Evolutionary conservation across 2,329 filamentous ascomycete species (phyloP).

Genomic region (Botrytis porri): DNA sequence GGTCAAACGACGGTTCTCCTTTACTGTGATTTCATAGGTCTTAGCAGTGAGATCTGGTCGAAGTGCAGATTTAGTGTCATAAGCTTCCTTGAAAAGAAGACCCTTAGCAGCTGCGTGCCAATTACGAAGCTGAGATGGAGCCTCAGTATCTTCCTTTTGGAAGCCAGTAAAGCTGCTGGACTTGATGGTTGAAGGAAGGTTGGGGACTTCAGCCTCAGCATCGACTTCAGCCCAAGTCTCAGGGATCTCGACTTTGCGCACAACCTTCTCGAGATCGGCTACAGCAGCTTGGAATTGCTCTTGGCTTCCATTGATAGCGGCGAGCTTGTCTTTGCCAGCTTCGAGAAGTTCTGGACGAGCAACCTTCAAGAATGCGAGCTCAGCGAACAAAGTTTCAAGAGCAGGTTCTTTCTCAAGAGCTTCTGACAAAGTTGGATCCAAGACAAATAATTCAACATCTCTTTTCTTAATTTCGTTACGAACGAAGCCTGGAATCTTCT

Average conservation of each 20-base stretch:
- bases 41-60: conserved; percentile 84
- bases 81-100: conserved; percentile 92
- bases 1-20: conserved; percentile 92
- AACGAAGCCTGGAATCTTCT: conserved; percentile 69
- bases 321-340: conserved; percentile 64
- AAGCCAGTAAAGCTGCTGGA: conserved; percentile 81
- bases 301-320: conserved; percentile 54
- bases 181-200: conserved; percentile 63
- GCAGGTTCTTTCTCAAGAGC: conserved; percentile 63
- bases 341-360: conserved; percentile 64
- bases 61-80: conserved; percentile 67
- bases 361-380: conserved; percentile 80
- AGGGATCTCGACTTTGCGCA: conserved; percentile 73
- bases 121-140: conserved; percentile 62
- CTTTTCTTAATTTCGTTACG: conserved; percentile 71
- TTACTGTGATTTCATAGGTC: conserved; percentile 84
- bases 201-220: conserved; percentile 51
- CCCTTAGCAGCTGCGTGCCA: conserved; percentile 87
- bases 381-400: conserved; percentile 64
- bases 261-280: conserved; percentile 64
- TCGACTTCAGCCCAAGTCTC: conserved; percentile 75
- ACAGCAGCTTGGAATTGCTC: conserved; percentile 53
- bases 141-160: conserved; percentile 71
- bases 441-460: conserved; percentile 66
- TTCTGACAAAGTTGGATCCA: conserved; percentile 69